Base-by-base conservation (phyloP, 805 yeast species). In the Suhomyces kilbournensis region DNA sequence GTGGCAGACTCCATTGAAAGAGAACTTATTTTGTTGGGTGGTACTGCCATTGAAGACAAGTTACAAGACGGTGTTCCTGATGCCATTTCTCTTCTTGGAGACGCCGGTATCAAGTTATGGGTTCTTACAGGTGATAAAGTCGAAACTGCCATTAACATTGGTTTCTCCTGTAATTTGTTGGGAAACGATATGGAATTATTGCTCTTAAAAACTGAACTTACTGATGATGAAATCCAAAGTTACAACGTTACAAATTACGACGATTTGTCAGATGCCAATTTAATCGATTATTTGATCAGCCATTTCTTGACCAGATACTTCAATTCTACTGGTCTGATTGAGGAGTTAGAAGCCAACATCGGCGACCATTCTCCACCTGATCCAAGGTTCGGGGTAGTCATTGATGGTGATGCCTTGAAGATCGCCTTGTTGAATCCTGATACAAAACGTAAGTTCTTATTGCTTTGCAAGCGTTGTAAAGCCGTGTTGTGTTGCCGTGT, bases 401-500 rank as follows among this genome's bases (percentile, higher is more conserved):
- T 88, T 47, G 94, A 87, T 65, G 96, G 96, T 43, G 83, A 75
- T 20, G 84, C 89, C 2, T 71, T 88, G 55, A 68, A 66, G 22
- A 53, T 71, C 20, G 76, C 83, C 1, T 72, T 83, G 50, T 64
- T 63, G 26, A 71, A 71, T 28, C 69, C 70, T 1, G 65, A 51
- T 53, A 48, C 57, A 44, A 46, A 70, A 59, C 68, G 77, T 57
- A 83, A 84, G 65, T 88, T 88, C 66, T 72, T 88, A 51, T 71
- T 88, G 28, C 71, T 88, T 25, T 84, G 94, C 64, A 88, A 88
- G 66, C 84, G 85, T 55, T 88, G 94, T 69, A 78, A 81, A 52
- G 78, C 92, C 2, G 93, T 88, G n/a, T 66, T 88, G 51, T 88
- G 96, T 67, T 88, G 94, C 68, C 81, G 96, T 56, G 94, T 88